A percentile compares a stretch with the other conserved stretches of the same genome.
These are phyloP conservation scores for Passalora sequoiae DNA, from an alignment of 2,329 filamentous ascomycete genomes.

Conservation along the genomic window DNA sequence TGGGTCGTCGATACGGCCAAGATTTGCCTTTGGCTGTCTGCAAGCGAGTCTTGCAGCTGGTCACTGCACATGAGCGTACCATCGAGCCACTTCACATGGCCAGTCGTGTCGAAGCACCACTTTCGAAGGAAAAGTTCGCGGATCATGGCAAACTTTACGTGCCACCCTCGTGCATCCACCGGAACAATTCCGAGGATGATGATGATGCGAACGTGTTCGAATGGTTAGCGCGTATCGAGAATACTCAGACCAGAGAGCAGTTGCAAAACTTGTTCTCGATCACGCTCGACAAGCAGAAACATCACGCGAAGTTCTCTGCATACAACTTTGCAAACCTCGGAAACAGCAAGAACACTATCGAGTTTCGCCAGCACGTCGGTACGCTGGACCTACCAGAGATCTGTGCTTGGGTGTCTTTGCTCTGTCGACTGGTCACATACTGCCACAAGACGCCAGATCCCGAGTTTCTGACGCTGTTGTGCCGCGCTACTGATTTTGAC, in stretches of 20 bases:
- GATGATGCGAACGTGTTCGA: slow-evolving; percentile 11
- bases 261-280: slow-evolving; percentile 10
- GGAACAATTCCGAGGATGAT: not conserved
- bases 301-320: slow-evolving; percentile 8
- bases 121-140: not conserved
- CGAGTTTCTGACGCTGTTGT: not conserved
- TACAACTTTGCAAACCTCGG: slow-evolving; percentile 23
- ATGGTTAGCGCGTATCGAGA: slow-evolving; percentile 16
- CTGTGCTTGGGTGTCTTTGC: slow-evolving; percentile 21
- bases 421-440: slow-evolving; percentile 10
- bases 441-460: slow-evolving; percentile 4
- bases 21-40: slow-evolving; percentile 14
- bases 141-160: not conserved
- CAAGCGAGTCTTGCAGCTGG: slow-evolving; percentile 19
- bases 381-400: slow-evolving; percentile 25
- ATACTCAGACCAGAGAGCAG: not conserved
- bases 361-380: slow-evolving; percentile 32
- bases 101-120: slow-evolving; percentile 7
- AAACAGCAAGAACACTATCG: slow-evolving; percentile 22
- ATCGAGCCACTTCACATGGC: slow-evolving; percentile 18
- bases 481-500: slow-evolving; percentile 2
- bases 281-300: not conserved
- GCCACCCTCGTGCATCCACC: not conserved
- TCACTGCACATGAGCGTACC: slow-evolving; percentile 16
- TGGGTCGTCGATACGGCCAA: slow-evolving; percentile 10